Evolutionary conservation across 2,329 filamentous ascomycete genomes (phyloP), one percentile per base, ranked within the genome.

Genomic region (Colletotrichum sp.): DNA sequence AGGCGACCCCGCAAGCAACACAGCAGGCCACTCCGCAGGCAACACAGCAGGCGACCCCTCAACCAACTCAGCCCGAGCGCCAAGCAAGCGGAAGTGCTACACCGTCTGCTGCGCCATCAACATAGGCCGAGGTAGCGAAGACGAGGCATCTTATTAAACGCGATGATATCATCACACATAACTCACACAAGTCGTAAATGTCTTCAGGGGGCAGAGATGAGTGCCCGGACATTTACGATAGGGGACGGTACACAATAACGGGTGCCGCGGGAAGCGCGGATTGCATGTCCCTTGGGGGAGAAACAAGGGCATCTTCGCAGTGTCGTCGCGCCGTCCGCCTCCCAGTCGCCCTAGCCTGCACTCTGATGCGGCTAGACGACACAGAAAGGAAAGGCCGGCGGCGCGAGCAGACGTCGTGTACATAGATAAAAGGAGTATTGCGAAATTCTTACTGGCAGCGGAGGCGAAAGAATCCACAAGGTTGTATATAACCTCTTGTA

Each of bases 31-130:
- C 55, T n/a, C 68, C 36, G 8, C 80, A 78, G 39, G 18, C 18
- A 3, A 82, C 82, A 26, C 79, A 80, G 78, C 78, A 65, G 76
- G 81, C 72, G 78, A 64, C 49, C n/a, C 44, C 44, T 13, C 44
- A 52, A 24, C 26, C 79, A 65, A 15, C 79, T 52, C 44, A 52
- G n/a, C 44, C 44, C 6, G 44, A 80, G 67, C 83, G 85, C 49
- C 84, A 86, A 69, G 78, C 84, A 16, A 87, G 86, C 57, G 83
- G 84, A 52, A 87, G 85, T 55, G 85, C 84, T 44, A 87, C 86
- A 10, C 85, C 85, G 34, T 84, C 84, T 16, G 79, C 79, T 21
- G 60, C 74, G 3, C 32, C 70, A 15, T 21, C 70, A 15, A 24
- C 64, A 8, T 76, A 72, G 60, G 59, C 21, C 21, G 36, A 39